phyloP scores from a whole-genome alignment of 192 early-diverging fungal species.

The Linderina pennispora region DNA sequence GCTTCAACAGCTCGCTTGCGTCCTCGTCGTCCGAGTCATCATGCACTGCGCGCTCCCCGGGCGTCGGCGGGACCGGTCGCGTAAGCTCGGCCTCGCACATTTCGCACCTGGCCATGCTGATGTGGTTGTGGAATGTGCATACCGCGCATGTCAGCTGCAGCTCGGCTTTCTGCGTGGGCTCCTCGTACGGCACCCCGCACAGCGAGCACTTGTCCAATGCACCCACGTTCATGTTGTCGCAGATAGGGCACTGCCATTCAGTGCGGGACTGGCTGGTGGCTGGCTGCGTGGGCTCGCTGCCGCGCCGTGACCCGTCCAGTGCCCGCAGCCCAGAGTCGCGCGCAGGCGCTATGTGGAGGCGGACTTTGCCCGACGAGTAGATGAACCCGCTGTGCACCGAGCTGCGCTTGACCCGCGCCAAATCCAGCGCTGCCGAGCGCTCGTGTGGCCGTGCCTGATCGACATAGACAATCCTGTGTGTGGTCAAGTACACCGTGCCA shows the following conservation, averaged over 20 bases:
- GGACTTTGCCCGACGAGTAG: conserved; percentile 35
- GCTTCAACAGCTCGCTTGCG: conserved; percentile 45
- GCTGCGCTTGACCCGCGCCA: conserved; percentile 40
- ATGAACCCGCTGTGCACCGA: conserved; percentile 39
- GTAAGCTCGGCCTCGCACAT: conserved; percentile 70
- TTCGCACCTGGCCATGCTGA: conserved; percentile 73
- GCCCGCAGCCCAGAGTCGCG: no score
- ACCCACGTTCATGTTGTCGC: conserved; percentile 30
- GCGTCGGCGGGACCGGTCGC: neutral
- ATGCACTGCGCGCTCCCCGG: neutral
- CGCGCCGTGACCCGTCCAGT: no score
- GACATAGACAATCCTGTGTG: conserved; percentile 74
- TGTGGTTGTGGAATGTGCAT: conserved; percentile 89
- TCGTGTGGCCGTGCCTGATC: conserved; percentile 52
- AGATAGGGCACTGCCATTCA: conserved; percentile 42
- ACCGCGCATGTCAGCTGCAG: conserved; percentile 51
- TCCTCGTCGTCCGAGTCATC: neutral
- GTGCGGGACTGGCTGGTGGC: neutral
- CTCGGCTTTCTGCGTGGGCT: neutral
- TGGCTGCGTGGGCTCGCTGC: neutral
- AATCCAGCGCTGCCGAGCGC: conserved; percentile 51
- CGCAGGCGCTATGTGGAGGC: conserved; percentile 8
- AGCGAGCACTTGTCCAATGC: conserved; percentile 25
- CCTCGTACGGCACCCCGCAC: conserved; percentile 35
- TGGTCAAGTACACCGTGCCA: conserved; percentile 71